Percentiles rank a stretch among this genome's conserved stretches.
phyloP scores from a whole-genome alignment of 352 stramenopile species.

The Phytophthora quininea region DNA sequence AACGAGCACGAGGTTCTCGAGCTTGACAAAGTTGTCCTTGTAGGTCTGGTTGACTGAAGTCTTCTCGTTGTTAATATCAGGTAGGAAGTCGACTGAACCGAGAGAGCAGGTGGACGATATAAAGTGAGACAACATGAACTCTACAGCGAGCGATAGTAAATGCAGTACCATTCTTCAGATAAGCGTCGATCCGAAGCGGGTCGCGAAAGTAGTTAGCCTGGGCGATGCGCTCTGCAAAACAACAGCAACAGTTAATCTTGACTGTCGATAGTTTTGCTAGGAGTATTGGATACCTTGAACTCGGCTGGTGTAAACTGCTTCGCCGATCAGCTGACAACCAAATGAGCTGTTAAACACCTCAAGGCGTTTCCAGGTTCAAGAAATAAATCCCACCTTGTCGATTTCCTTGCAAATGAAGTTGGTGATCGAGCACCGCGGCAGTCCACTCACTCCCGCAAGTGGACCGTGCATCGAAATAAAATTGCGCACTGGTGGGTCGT shows the following conservation, averaged over 20 bases:
- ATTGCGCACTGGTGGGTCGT: conserved; percentile 89
- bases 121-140: neutral
- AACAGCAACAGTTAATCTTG: no score
- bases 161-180: conserved; percentile 63
- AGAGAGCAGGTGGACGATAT: neutral
- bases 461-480: conserved; percentile 94
- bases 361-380: neutral
- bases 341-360: conserved; percentile 8
- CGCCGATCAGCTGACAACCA: conserved; percentile 74
- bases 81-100: conserved; percentile 69
- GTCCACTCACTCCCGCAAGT: conserved; percentile 87
- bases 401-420: conserved; percentile 89
- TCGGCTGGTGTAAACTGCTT: conserved; percentile 83
- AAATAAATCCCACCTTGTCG: conserved; percentile 45
- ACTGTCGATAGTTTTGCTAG: no score
- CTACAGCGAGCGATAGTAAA: neutral
- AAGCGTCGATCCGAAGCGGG: conserved; percentile 74
- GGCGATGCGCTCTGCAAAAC: conserved; percentile 68
- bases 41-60: conserved; percentile 73
- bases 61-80: conserved; percentile 93
- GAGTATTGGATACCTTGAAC: conserved; percentile 65
- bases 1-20: conserved; percentile 90
- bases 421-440: conserved; percentile 89
- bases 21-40: conserved; percentile 88
- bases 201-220: conserved; percentile 96